Conservation (phyloP, 2,329 filamentous ascomycete genomes). For the Apiospora aurea region DNA sequence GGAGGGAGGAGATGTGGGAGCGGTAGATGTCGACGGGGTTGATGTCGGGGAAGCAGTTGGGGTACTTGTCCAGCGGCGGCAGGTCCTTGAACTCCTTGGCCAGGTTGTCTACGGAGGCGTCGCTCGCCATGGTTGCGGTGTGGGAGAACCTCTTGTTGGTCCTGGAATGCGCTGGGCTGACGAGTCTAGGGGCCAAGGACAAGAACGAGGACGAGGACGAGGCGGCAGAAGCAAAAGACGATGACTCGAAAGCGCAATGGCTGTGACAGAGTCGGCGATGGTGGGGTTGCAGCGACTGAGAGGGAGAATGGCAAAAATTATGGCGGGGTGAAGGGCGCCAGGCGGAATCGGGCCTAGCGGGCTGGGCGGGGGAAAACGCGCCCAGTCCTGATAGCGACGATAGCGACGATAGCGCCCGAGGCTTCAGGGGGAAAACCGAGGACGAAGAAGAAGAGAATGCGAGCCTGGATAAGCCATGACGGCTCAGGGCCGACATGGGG, state of each 20-base stretch:
- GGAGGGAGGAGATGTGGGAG: slow-evolving; percentile 73
- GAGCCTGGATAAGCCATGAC: not conserved
- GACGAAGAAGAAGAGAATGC: not conserved
- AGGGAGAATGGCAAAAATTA: slow-evolving; percentile 24
- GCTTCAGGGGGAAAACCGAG: not conserved
- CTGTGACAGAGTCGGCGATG: slow-evolving; percentile 25
- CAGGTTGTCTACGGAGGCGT: slow-evolving; percentile 34
- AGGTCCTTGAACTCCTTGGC: slow-evolving; percentile 35
- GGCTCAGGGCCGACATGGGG: slow-evolving; percentile 1
- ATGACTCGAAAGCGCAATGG: not conserved
- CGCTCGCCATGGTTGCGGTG: slow-evolving; percentile 33
- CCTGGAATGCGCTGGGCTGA: not conserved
- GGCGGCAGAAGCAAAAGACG: not conserved
- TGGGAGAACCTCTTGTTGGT: not conserved
- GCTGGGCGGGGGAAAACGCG: not conserved
- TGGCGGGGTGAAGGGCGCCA: slow-evolving; percentile 29
- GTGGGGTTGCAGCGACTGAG: slow-evolving; percentile 25
- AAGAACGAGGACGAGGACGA: too few relatives aligned
- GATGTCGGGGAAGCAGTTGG: slow-evolving; percentile 68
- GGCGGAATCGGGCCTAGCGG: slow-evolving; percentile 23
- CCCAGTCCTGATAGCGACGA: not conserved
- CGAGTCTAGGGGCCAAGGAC: not conserved
- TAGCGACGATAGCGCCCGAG: not conserved
- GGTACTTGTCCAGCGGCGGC: slow-evolving; percentile 49
- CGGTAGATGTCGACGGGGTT: slow-evolving; percentile 85